These are phyloP conservation scores for Bonia amplexicaulis DNA, from an alignment of 176 grass and related monocot species.

Conservation along the genomic window DNA sequence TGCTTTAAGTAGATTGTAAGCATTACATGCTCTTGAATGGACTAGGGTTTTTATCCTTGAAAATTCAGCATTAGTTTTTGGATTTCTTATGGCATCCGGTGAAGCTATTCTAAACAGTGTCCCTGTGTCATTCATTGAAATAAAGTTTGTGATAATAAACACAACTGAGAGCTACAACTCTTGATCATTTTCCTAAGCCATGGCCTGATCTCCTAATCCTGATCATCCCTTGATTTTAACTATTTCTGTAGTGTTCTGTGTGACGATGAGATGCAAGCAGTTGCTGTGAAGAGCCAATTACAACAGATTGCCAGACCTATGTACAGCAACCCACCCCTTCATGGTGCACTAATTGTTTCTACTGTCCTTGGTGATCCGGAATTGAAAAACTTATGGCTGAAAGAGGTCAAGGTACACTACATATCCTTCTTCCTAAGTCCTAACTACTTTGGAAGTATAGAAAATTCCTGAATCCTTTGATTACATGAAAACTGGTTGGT, in stretches of 20 bases:
- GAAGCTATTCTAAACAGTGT: neutral
- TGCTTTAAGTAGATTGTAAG: neutral
- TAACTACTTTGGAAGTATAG: neutral
- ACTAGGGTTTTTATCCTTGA: neutral
- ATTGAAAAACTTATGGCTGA: slow-evolving; percentile 79
- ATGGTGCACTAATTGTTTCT: slow-evolving; percentile 83
- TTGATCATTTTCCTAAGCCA: neutral
- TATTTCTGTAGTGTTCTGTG: slow-evolving; percentile 67
- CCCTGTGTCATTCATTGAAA: neutral
- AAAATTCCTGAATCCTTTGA: neutral
- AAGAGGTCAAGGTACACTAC: slow-evolving; percentile 84
- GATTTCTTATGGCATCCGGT: neutral
- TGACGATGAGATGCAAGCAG: slow-evolving; percentile 85
- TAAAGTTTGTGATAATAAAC: neutral
- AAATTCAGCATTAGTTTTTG: neutral
- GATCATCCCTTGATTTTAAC: neutral
- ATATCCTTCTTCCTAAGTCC: neutral
- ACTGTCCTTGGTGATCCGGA: slow-evolving; percentile 78
- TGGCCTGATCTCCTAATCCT: neutral
- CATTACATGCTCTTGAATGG: neutral
- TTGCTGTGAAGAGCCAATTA: slow-evolving; percentile 88
- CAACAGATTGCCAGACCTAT: slow-evolving; percentile 93
- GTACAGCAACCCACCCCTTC: slow-evolving; percentile 94
- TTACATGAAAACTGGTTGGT: neutral
- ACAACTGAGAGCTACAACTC: neutral